Percentiles rank a stretch among this genome's conserved stretches.
Conservation (phyloP, 202 grass and related monocot species). For the Carex sylvatica region DNA sequence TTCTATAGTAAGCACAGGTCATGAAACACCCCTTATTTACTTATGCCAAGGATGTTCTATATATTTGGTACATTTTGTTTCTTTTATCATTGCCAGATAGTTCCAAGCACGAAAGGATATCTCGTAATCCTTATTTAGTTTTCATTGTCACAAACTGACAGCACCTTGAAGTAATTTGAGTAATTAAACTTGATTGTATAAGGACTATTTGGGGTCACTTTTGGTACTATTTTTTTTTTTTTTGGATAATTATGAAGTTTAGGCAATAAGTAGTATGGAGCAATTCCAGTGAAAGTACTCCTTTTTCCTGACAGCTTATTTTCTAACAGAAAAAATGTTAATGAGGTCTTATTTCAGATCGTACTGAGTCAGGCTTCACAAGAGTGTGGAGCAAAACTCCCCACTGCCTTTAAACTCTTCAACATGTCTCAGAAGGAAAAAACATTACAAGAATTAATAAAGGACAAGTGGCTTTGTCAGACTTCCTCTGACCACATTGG, state of each 20-base stretch:
- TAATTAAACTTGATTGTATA: background rate
- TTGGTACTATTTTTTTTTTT: background rate
- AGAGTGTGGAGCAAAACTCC: conserved; percentile 46
- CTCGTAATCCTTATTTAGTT: background rate
- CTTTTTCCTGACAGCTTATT: background rate
- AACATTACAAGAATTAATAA: conserved; percentile 68
- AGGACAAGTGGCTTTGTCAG: conserved; percentile 61
- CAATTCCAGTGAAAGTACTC: background rate
- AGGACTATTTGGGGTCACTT: background rate
- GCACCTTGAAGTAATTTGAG: background rate
- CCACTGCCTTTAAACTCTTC: conserved; percentile 71
- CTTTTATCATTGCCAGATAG: background rate
- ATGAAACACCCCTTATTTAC: background rate
- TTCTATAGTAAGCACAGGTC: background rate
- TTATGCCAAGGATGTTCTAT: background rate
- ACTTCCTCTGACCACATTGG: conserved; percentile 58
- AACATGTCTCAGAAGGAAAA: conserved; percentile 79
- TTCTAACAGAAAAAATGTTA: background rate
- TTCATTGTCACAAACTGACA: background rate
- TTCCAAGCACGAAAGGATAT: background rate
- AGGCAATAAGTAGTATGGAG: background rate
- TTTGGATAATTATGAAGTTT: background rate
- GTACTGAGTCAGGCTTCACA: conserved; percentile 38
- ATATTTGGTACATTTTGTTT: background rate
- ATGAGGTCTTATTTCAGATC: conserved; percentile 34